These are phyloP conservation scores for Larix kaempferi DNA, from an alignment of 75 land plant genomes.

Conservation along the genomic window DNA sequence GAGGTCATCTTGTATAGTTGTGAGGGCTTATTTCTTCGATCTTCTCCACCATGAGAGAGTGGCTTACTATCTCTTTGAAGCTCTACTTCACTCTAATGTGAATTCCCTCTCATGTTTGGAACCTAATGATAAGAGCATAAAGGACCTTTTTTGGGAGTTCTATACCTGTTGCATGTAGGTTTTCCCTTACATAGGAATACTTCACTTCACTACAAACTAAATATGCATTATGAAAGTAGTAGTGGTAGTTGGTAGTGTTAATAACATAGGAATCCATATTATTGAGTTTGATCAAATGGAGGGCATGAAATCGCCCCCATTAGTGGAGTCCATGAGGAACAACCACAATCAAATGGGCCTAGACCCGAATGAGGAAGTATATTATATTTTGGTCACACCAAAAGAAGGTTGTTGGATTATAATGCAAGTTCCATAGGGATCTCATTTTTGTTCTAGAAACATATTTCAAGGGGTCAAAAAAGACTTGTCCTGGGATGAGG, in stretches of 20 bases:
- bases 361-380: too few relatives aligned
- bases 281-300: slow-evolving; percentile 62
- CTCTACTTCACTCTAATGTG: not conserved
- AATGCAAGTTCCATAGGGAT: too few relatives aligned
- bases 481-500: too few relatives aligned
- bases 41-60: not conserved
- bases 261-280: slow-evolving; percentile 28
- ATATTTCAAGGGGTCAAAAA: too few relatives aligned
- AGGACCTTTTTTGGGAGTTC: not conserved
- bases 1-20: not conserved
- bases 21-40: not conserved
- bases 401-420: too few relatives aligned
- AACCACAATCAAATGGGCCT: too few relatives aligned
- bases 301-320: slow-evolving; percentile 66
- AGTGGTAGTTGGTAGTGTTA: slow-evolving; percentile 5
- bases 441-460: too few relatives aligned
- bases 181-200: slow-evolving; percentile 50
- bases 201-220: slow-evolving; percentile 69
- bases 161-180: not conserved
- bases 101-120: not conserved
- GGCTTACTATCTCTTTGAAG: not conserved
- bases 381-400: too few relatives aligned
- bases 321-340: slow-evolving; percentile 59
- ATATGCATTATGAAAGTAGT: slow-evolving; percentile 57
- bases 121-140: not conserved